Percentiles rank a stretch among this genome's conserved stretches.
Conservation (phyloP, 176 grass and related monocot species). For the Triticum monococcum region DNA sequence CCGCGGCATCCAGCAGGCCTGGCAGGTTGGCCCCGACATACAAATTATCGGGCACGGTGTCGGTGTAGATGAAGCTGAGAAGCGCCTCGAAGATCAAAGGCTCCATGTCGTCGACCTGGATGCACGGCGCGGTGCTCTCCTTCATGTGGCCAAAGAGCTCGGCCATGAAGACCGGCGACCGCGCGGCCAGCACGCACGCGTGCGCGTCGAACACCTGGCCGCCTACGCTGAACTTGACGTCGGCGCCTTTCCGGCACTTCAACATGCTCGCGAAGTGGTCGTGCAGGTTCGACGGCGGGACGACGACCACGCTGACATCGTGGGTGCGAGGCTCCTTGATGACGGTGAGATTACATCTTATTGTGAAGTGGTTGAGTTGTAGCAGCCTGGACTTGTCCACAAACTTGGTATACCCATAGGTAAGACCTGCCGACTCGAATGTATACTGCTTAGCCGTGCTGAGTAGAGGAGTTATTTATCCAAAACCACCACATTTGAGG, state of each 20-base stretch:
- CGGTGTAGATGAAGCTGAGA: constrained; percentile 40
- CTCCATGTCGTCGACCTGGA: constrained; percentile 39
- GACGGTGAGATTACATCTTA: constrained; percentile 26
- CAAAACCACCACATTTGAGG: no score
- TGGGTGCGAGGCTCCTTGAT: background rate
- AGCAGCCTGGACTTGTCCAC: constrained; percentile 10
- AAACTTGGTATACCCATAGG: constrained; percentile 21
- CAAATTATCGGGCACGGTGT: background rate
- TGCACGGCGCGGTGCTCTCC: background rate
- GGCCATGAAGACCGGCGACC: constrained; percentile 34
- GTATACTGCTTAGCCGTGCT: accelerated
- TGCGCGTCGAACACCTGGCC: constrained; percentile 6
- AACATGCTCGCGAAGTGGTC: constrained; percentile 13
- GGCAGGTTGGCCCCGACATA: background rate
- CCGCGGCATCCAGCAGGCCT: constrained; percentile 32
- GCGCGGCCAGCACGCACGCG: background rate
- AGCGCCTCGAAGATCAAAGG: constrained; percentile 27
- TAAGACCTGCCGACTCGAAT: background rate
- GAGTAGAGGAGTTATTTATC: no score
- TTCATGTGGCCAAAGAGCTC: constrained; percentile 34
- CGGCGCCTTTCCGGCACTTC: background rate
- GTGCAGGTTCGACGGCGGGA: constrained; percentile 9
- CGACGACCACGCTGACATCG: background rate
- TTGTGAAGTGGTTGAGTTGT: constrained; percentile 14
- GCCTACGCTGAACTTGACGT: constrained; percentile 24